Evolutionary conservation across 2,329 filamentous ascomycete species (phyloP), one percentile per base, ranked within the genome.

Genomic region (Paecilomyces sp.): DNA sequence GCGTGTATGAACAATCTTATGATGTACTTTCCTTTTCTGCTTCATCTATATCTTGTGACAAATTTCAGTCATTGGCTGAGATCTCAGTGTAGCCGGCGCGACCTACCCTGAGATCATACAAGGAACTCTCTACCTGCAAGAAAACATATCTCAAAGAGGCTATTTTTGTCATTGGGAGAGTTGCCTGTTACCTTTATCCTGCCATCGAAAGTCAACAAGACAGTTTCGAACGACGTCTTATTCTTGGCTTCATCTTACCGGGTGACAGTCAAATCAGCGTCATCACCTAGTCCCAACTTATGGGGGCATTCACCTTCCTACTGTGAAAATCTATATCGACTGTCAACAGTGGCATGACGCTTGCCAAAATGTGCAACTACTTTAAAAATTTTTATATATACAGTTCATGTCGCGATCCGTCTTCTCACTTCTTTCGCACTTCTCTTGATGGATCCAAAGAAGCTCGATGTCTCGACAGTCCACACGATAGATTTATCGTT

Each of bases 361-460:
- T 22, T 47, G 22, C 28, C 58, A 52, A 65, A 31, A 83, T 83
- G 80, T 83, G 80, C 76, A 77, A 82, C 68, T 89, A 87, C 69
- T 88, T 85, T 68, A 89, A 88, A 68, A 90, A 90, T 74, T 91
- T 88, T 73, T 90, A 90, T 75, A 87, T 91, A 73, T 91, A 90
- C 76, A 86, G 86, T 60, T 81, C 84, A 52, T 91, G 88, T 69
- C 74, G 82, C 59, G 86, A 90, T 68, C 88, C 88, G 0, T 85
- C 84, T 50, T 80, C 83, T 15, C 88, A 91, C 72, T 90, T 90
- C 74, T 87, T 89, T 72, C 81, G 84, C 64, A 90, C 86, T 1
- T 85, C 85, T 1, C 79, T 87, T 57, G 88, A 91, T 67, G 88
- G 87, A 59, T 84, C 79, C 69, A 81, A 80, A 63, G 81, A 85